Evolutionary conservation across 202 grass and related monocot genomes (phyloP), one percentile per base, ranked within the genome.

Genomic region (Panicum virgatum): DNA sequence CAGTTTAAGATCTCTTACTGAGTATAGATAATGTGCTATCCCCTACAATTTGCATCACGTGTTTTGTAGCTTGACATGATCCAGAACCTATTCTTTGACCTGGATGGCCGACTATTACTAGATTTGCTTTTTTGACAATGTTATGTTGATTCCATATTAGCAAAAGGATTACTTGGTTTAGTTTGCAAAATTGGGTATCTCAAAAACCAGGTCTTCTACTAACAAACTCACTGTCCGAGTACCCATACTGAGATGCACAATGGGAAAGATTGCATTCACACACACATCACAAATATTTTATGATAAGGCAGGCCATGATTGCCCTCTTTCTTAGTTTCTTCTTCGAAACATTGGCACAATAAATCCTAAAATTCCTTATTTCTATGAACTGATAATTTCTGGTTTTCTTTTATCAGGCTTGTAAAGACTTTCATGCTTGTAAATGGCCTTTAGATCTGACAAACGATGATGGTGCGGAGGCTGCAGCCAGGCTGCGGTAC

Each of bases 371-470:
- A 19, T 30, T 59, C 32, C 45, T 72, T 74, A 44, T 27, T 79
- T 65, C 43, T 61, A 57, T 79, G 50, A 44, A 77, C 27, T 73
- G 8, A 82, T 62, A 38, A 80, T 12, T 80, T 61, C 5, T 54
- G 20, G 38, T 75, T 90, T 69, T 83, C 11, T 85, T 57, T 77
- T 22, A 76, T 20, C 81, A 98, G 95, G 95, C 90, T 82, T 98
- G 92, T 84, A 98, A 95, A 82, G 95, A 98, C 30, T 98, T 98
- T 50, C 90, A 84, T 83, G 90, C 92, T 69, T 98, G 95, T 56
- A 76, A 91, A 82, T 98, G 95, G 95, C 92, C 95, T 73, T 58
- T 40, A 51, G 67, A 91, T 2, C 51, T 98, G 36, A 70, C 56
- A 80, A 88, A 86, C 48, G 72, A 91, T 66, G 95, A 93, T 72